Percentiles rank a stretch among this genome's conserved stretches.
Evolutionary conservation across 176 grass and related monocot species (phyloP).

Genomic region (Saccharum spontaneum): DNA sequence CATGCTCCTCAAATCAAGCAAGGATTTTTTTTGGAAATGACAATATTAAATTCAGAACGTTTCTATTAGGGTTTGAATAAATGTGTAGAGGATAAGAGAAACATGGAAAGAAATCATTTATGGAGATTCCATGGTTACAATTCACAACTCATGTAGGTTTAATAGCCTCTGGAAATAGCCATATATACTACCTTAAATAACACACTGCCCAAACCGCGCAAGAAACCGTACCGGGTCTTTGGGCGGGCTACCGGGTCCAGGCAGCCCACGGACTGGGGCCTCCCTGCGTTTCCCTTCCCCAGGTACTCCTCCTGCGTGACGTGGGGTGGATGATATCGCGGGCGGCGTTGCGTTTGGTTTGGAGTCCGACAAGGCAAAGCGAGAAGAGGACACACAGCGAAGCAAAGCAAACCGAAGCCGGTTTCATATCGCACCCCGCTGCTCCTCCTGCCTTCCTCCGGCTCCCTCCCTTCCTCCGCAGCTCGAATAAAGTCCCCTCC

Average conservation of each 20-base stretch:
- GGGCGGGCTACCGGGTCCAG: conserved; percentile 4
- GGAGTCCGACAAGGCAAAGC: conserved; percentile 27
- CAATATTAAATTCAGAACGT: background rate
- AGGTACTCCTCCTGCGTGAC: background rate
- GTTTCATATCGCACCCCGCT: conserved; percentile 26
- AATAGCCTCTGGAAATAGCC: background rate
- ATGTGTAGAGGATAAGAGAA: background rate
- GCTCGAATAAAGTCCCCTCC: conserved; percentile 35
- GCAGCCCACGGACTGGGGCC: background rate
- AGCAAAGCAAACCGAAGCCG: conserved; percentile 40
- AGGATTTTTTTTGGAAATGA: background rate
- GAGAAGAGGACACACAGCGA: background rate
- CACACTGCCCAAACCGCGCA: background rate
- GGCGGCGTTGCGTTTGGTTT: conserved; percentile 23
- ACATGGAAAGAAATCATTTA: background rate
- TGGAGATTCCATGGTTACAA: background rate
- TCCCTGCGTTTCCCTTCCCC: too few relatives aligned
- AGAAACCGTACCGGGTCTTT: background rate
- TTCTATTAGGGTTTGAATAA: background rate
- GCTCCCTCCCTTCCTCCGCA: background rate
- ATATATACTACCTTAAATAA: background rate
- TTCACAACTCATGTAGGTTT: background rate
- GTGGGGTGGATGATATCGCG: background rate
- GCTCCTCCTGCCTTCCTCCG: background rate
- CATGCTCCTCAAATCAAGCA: background rate